These are phyloP conservation scores for Tremella yokohamensis DNA, from an alignment of 768 basidiomycete species.

Conservation along the genomic window DNA sequence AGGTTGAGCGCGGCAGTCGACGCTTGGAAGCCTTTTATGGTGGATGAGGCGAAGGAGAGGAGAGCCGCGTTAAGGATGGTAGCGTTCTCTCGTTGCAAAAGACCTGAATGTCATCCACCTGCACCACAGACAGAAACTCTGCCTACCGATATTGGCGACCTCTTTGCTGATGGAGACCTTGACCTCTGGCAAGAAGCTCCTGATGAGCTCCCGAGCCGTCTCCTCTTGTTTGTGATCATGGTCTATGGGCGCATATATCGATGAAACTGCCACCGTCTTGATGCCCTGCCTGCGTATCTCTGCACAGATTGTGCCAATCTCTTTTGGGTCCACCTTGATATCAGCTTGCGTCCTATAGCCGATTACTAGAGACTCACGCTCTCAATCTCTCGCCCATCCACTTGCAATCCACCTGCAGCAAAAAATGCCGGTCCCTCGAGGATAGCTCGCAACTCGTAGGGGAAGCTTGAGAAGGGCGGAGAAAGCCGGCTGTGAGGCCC, in stretches of 20 bases:
- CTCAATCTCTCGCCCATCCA: constrained; percentile 38
- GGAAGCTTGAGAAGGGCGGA: constrained; percentile 61
- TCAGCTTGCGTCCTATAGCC: neutral
- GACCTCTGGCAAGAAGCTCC: constrained; percentile 52
- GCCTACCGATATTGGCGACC: constrained; percentile 45
- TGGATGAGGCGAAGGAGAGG: constrained; percentile 60
- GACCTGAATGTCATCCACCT: constrained; percentile 12
- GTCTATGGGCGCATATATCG: constrained; percentile 58
- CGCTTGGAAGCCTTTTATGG: constrained; percentile 58
- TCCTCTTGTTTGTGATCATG: constrained; percentile 56
- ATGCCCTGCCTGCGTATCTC: constrained; percentile 53
- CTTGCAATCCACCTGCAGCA: constrained; percentile 54
- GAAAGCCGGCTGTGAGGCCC: constrained; percentile 59
- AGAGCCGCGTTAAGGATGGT: constrained; percentile 65
- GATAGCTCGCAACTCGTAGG: constrained; percentile 47
- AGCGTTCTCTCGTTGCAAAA: constrained; percentile 67
- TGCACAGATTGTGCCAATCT: constrained; percentile 54
- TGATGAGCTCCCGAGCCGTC: constrained; percentile 54
- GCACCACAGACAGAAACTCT: neutral
- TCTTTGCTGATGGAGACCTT: constrained; percentile 60
- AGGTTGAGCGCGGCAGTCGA: constrained; percentile 56
- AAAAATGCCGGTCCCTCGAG: constrained; percentile 52
- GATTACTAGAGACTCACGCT: constrained; percentile 5
- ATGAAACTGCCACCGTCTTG: constrained; percentile 54
- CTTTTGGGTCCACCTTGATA: constrained; percentile 53